Percentiles rank a stretch among this genome's conserved stretches.
Evolutionary conservation across 495 filamentous ascomycete genomes (phyloP).

Genomic region (Talaromyces borbonicus): DNA sequence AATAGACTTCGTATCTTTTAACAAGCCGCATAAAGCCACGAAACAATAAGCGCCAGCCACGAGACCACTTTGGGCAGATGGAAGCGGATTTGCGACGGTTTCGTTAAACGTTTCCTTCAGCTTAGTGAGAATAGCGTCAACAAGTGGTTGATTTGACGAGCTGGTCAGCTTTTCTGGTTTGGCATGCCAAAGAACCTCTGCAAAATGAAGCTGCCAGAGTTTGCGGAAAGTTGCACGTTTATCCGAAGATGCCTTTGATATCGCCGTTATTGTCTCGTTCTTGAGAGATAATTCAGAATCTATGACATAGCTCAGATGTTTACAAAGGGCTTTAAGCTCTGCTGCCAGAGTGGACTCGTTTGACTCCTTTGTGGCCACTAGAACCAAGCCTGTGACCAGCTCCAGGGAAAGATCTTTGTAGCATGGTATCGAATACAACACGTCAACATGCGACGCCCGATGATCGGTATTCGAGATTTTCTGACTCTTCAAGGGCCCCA

Average conservation of each 20-base stretch:
- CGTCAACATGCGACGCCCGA: conserved; percentile 65
- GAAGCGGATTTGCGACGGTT: conserved; percentile 60
- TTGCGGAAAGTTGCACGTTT: conserved; percentile 72
- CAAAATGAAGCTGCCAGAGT: conserved; percentile 67
- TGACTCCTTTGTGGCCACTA: conserved; percentile 64
- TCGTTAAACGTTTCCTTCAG: conserved; percentile 70
- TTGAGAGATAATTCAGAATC: conserved; percentile 46
- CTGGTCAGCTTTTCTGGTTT: conserved; percentile 32
- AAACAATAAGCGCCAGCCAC: conserved; percentile 64
- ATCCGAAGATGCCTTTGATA: conserved; percentile 73
- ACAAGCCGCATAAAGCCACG: conserved; percentile 43
- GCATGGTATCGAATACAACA: conserved; percentile 53
- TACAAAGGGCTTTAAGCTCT: conserved; percentile 59
- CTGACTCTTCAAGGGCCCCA: conserved; percentile 64
- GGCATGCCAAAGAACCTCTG: conserved; percentile 59
- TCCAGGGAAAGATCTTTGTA: conserved; percentile 49
- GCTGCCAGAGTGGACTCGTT: conserved; percentile 73
- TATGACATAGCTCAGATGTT: conserved; percentile 50
- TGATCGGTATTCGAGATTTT: conserved; percentile 79
- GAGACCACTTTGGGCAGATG: conserved; percentile 66
- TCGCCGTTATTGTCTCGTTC: conserved; percentile 54
- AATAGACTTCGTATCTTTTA: conserved; percentile 18
- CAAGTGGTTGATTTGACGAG: conserved; percentile 31
- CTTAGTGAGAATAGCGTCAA: conserved; percentile 45
- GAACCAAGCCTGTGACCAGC: conserved; percentile 53